These are phyloP conservation scores for Backusella westeae DNA, from an alignment of 192 early-diverging fungal species.

Conservation along the genomic window DNA sequence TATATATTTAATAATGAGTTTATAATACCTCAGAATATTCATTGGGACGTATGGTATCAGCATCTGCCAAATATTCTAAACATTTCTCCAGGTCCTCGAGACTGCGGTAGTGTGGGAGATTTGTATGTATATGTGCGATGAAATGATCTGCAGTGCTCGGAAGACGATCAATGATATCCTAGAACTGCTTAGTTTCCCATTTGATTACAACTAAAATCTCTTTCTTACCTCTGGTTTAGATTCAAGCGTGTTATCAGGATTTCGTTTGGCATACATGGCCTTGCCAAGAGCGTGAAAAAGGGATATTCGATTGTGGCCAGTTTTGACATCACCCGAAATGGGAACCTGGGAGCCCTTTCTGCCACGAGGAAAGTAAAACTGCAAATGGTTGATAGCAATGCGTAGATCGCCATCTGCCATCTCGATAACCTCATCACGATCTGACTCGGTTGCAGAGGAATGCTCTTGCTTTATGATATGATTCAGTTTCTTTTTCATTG, in stretches of 20 bases:
- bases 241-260: background rate
- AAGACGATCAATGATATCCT: background rate
- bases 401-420: constrained; percentile 9
- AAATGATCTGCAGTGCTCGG: background rate
- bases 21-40: background rate
- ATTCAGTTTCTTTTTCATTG: background rate
- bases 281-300: constrained; percentile 14
- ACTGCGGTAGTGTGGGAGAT: background rate
- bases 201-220: no score
- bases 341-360: background rate
- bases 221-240: background rate
- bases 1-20: background rate
- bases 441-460: background rate
- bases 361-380: background rate
- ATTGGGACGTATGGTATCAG: background rate
- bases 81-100: background rate
- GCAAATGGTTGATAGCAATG: constrained; percentile 8
- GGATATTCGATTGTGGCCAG: background rate
- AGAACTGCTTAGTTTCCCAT: no score
- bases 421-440: background rate
- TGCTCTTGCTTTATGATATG: background rate
- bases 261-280: background rate
- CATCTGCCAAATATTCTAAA: background rate
- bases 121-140: background rate
- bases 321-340: background rate